Base-by-base conservation (phyloP, 78 protist species). In the Dictyostelium firmibasis region DNA sequence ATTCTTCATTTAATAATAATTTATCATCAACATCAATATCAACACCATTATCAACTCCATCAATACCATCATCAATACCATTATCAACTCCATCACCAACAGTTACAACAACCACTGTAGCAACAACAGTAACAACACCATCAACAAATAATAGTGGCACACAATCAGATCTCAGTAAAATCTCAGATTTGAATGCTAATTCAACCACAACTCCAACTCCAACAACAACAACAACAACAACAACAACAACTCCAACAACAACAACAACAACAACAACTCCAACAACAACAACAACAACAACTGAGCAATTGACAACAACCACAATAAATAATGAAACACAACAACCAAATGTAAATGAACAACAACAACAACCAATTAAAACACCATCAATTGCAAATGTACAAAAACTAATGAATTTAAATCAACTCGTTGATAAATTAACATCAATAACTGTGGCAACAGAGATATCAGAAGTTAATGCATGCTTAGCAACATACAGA, bases 391-490 rank as follows among this genome's bases (percentile, higher is more conserved):
- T 44, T 10, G 33, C 67, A 79, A 50, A 25, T 41, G 83, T 41
- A 38, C 70, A 57, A 38, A 57, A 33, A 82, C 86, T 29, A n/a
- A 70, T 89, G 77, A 81, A 81, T 44, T 75, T 89, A 27, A 89
- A 89, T 81, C 94, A 89, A 47, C n/a, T 89, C n/a, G 94, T 89
- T 27, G 94, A 89, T 43, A 89, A 89, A 70, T 67, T 89, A 69
- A 89, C 94, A n/a, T 89, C 94, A 2, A 77, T 89, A 27, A 81
- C 83, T 20, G 25, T 50, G 11, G 67, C 20, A 27, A 25, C 86
- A 27, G 94, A 89, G 44, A 89, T 89, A 8, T 89, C 94, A 43
- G 94, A 89, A 76, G 84, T 89, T 8, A 89, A 89, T 70, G 94
- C 94, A 78, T 89, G 84, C 70, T 47, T 89, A 1, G 75, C 94